A percentile compares a stretch with the other conserved stretches of the same genome.
Evolutionary conservation across 2,329 filamentous ascomycete species (phyloP).

Genomic region (Calonectria multiphialidica): DNA sequence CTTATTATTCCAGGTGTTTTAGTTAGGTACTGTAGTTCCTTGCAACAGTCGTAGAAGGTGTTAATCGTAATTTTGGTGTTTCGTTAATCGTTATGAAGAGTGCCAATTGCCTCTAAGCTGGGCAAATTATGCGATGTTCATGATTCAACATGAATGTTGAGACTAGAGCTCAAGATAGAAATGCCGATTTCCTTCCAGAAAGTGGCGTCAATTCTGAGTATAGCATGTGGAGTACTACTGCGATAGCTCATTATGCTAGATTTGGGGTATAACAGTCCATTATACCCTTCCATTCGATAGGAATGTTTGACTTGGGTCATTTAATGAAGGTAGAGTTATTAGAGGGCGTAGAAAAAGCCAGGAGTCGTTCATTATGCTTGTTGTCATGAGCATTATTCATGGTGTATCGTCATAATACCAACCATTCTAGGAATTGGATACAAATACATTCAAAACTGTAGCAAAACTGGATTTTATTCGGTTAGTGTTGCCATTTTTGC

Average conservation of each 20-base stretch:
- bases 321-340: background rate
- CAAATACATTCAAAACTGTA: background rate
- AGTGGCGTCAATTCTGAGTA: too few species aligned
- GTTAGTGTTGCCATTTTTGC: background rate
- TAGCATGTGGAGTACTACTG: too few species aligned
- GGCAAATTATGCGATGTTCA: background rate
- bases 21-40: background rate
- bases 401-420: background rate
- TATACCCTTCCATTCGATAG: background rate
- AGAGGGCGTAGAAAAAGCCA: background rate
- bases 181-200: background rate
- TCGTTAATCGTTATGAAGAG: background rate
- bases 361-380: background rate
- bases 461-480: background rate
- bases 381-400: background rate
- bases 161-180: background rate
- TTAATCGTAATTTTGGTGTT: background rate
- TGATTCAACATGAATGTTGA: background rate
- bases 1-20: too few species aligned
- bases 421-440: background rate
- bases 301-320: background rate
- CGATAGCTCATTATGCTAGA: too few species aligned
- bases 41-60: background rate
- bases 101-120: background rate
- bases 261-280: too few species aligned